Percentiles rank a stretch among this genome's conserved stretches.
These are phyloP conservation scores for Aristolochia fimbriata DNA, from an alignment of 164 flowering plant species.

Conservation along the genomic window DNA sequence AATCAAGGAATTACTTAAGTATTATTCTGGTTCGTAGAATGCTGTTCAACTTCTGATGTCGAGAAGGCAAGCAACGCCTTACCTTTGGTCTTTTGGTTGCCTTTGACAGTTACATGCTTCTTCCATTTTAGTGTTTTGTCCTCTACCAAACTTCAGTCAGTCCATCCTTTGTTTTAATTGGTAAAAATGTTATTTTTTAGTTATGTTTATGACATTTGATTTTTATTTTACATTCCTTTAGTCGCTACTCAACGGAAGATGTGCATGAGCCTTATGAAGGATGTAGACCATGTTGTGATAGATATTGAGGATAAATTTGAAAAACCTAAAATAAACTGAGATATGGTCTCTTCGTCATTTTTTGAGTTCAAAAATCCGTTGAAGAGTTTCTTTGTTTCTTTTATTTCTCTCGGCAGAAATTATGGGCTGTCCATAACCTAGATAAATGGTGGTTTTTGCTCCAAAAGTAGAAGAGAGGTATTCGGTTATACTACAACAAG, in stretches of 20 bases:
- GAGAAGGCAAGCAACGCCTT: no score
- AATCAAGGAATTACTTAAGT: no score
- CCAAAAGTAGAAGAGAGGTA: conserved; percentile 80
- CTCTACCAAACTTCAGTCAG: no score
- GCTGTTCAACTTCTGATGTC: no score
- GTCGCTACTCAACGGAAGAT: conserved; percentile 89
- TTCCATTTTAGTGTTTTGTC: no score
- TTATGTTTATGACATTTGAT: not conserved
- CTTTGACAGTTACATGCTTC: no score
- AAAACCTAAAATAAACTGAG: conserved; percentile 10
- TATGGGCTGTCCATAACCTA: conserved; percentile 79
- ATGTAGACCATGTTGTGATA: conserved; percentile 30
- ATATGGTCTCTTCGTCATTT: conserved; percentile 3
- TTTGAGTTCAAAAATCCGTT: no score
- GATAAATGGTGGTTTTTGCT: conserved; percentile 87
- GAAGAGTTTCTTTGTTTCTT: not conserved
- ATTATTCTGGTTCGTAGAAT: no score
- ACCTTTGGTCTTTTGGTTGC: no score
- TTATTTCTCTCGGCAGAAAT: conserved; percentile 38
- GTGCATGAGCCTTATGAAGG: conserved; percentile 50
- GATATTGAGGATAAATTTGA: conserved; percentile 21
- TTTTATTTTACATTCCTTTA: conserved; percentile 56
- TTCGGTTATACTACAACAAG: conserved; percentile 51
- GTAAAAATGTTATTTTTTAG: no score
- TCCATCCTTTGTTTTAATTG: no score